Base-by-base conservation (phyloP, 257 asterid species). In the Forsythia viridissima region DNA sequence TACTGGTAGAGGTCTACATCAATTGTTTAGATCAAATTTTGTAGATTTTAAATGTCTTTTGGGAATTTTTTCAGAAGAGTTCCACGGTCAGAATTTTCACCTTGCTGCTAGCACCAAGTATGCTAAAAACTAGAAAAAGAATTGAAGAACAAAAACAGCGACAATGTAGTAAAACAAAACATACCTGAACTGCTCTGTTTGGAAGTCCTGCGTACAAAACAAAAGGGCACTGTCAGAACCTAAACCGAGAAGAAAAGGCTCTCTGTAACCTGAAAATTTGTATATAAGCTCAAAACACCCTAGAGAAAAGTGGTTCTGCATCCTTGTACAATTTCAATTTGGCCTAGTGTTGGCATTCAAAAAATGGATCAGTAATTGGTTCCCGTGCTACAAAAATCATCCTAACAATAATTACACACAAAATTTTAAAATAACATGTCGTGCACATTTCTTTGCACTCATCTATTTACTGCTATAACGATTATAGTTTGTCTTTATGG, bases 161-260 rank as follows among this genome's bases (percentile, higher is more conserved):
- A 61, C 36, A 21, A 20, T 21, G 65, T n/a, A 55, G 65, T 18
- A 55, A 66, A 70, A 71, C 39, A 72, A 68, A 63, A 83, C 82
- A 68, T 87, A 92, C 99, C 93, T 38, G 96, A 91, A 84, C 87
- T 74, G 65, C 93, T 88, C 82, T 86, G 93, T 61, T 89, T 96
- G 8, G 96, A 89, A 30, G 93, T 80, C 90, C 98, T 95, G 97
- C 89, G 82, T 8, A 74, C 16, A 84, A 76, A 87, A 59, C 71
- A 80, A 84, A 77, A 72, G 46, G 69, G 69, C 69, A 21, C 24
- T 42, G 82, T 88, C 85, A 89, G 63, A 66, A 42, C 63, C 77
- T 39, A 41, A 40, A 66, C 78, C 34, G 37, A 70, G 21, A 24
- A 83, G 5, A 67, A 71, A 34, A 75, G 37, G 65, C 24, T 55